A percentile compares a stretch with the other conserved stretches of the same genome.
These are phyloP conservation scores for Chalaropsis thielavioides DNA, from an alignment of 2,329 filamentous ascomycete genomes.

Conservation along the genomic window DNA sequence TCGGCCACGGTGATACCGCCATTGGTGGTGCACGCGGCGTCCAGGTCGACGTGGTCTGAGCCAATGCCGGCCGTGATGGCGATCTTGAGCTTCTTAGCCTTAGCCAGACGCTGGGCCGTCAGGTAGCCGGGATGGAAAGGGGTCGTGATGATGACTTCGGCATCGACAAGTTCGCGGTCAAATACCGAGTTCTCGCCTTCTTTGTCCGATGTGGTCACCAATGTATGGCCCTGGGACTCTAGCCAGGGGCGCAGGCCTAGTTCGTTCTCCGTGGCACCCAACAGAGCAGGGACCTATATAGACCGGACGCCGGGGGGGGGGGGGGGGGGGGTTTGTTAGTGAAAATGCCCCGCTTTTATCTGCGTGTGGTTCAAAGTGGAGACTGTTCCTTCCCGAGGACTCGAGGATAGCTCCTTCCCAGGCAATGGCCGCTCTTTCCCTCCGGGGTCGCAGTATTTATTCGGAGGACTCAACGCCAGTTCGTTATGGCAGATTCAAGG, in stretches of 20 bases:
- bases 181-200: slow-evolving; percentile 86
- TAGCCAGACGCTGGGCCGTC: slow-evolving; percentile 85
- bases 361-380: neutral
- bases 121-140: slow-evolving; percentile 99
- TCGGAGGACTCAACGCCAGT: neutral
- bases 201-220: slow-evolving; percentile 96
- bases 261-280: slow-evolving; percentile 97
- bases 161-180: slow-evolving; percentile 88
- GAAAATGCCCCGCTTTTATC: neutral
- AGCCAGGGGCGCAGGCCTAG: slow-evolving; percentile 95
- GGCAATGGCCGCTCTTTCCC: neutral
- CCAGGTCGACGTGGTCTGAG: slow-evolving; percentile 93
- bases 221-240: slow-evolving; percentile 88
- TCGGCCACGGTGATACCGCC: slow-evolving; percentile 94
- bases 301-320: no score
- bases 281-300: slow-evolving; percentile 55
- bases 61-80: slow-evolving; percentile 95
- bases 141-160: slow-evolving; percentile 97
- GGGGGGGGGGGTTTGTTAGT: slow-evolving; percentile 9
- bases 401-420: neutral
- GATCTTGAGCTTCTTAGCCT: slow-evolving; percentile 98
- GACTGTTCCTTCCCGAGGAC: neutral
- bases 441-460: neutral
- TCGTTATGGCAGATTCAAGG: neutral
- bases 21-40: slow-evolving; percentile 96